Evolutionary conservation across 371 early-diverging fungal species (phyloP).

Genomic region (Mortierella sp.): DNA sequence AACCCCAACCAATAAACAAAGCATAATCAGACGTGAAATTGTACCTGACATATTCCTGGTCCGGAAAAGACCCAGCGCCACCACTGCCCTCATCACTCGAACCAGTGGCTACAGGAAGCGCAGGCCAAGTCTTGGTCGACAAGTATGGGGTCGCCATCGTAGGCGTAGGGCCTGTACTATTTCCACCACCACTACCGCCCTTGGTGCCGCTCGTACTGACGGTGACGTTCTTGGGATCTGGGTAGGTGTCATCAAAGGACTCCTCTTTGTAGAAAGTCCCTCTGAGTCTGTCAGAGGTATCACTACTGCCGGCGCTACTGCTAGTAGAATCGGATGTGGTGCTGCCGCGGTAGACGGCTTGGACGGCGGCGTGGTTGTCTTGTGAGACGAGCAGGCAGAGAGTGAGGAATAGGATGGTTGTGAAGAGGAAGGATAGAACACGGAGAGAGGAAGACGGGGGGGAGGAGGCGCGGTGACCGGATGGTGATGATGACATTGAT

Average conservation of each 20-base stretch:
- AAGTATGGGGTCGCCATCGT: neutral
- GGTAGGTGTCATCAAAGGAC: conserved; percentile 19
- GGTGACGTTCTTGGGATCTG: conserved; percentile 5
- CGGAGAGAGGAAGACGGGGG: neutral
- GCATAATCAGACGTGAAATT: neutral
- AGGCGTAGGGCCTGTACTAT: neutral
- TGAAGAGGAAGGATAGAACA: neutral
- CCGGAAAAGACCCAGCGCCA: conserved; percentile 11
- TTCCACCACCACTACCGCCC: neutral
- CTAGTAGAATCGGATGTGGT: neutral
- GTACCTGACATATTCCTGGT: conserved; percentile 37
- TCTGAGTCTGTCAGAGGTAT: neutral
- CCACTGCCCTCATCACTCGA: neutral
- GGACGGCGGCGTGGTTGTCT: neutral
- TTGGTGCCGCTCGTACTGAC: neutral
- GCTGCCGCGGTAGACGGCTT: neutral
- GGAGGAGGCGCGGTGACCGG: neutral
- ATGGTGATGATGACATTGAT: neutral
- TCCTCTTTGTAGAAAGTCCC: conserved; percentile 2
- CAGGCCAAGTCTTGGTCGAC: conserved; percentile 25
- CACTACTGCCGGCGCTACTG: neutral
- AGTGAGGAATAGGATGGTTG: neutral
- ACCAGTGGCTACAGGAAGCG: neutral
- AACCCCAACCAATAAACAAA: neutral
- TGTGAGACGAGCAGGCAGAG: neutral